Base-by-base conservation (phyloP, 2,329 filamentous ascomycete species). In the Diaporthe destruens region DNA sequence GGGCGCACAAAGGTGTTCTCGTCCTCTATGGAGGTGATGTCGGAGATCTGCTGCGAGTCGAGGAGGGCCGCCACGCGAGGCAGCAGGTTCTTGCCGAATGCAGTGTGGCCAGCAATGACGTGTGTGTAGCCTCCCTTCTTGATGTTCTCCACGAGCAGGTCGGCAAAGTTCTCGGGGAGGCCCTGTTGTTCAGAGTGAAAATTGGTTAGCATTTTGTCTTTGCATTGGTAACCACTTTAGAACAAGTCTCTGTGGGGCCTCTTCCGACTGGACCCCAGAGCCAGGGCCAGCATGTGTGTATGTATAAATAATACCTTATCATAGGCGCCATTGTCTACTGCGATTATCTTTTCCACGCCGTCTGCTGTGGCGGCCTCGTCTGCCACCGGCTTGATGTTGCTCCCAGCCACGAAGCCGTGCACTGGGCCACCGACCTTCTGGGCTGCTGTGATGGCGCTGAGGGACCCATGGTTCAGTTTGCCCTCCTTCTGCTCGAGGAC, bases 1-100 rank as follows among this genome's bases (percentile, higher is more conserved):
- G 96, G 96, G 72, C 96, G 93, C 71, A 98, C 93, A 79, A 99
- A 99, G 16, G 94, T 98, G 82, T 96, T 95, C 82, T 98, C 95
- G 82, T 90, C 90, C 83, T 98, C 91, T 80, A 99, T 93, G 1
- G 84, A 87, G 23, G 91, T 98, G 77, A 98, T 93, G 81, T 99
- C 96, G 56, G 95, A 98, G 74, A 99, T 91, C 81, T 97, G 95
- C 84, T 98, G 95, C 47, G 92, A 91, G 82, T 99, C 96, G 73
- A 99, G 88, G 71, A 99, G 86, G 25, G 96, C 96, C 25, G 96
- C 94, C 20, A 98, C 93, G 75, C 96, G 92, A 51, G 96, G 96
- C 84, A 99, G 87, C 57, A 99, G 83, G 82, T 93, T 97, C 90
- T 99, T 99, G 79, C 96, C 96, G 84, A 99, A 99, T 0, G 96